Evolutionary conservation across 495 filamentous ascomycete genomes (phyloP).

Genomic region (Daldinia vernicosa): DNA sequence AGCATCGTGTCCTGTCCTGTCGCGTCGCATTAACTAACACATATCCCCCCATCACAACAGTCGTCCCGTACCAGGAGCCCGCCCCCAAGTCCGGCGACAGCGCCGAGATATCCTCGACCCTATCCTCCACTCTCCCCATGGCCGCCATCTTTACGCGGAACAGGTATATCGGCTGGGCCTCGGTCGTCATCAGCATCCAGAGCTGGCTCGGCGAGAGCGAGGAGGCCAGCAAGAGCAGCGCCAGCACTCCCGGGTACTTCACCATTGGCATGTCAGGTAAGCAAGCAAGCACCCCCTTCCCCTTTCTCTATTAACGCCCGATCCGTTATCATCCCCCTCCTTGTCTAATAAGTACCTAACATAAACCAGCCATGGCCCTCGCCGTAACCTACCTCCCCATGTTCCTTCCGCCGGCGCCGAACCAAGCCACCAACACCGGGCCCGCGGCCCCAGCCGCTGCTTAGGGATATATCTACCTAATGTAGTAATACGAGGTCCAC

Average conservation of each 20-base stretch:
- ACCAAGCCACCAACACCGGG: conserved; percentile 48
- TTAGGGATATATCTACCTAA: no score
- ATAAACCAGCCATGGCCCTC: conserved; percentile 77
- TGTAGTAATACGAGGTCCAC: no score
- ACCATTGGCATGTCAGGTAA: conserved; percentile 85
- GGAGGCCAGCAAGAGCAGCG: conserved; percentile 69
- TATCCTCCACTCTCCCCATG: conserved; percentile 90
- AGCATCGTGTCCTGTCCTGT: conserved; percentile 21
- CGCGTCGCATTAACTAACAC: conserved; percentile 31
- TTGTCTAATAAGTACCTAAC: neutral
- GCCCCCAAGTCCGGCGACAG: conserved; percentile 52
- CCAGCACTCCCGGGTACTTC: conserved; percentile 81
- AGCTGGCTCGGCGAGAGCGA: conserved; percentile 86
- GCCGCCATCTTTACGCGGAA: conserved; percentile 93
- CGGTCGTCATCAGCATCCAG: conserved; percentile 85
- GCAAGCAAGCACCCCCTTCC: conserved; percentile 45
- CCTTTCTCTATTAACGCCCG: no score
- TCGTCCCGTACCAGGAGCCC: conserved; percentile 62
- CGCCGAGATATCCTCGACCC: conserved; percentile 67
- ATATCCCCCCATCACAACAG: conserved; percentile 47
- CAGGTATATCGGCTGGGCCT: conserved; percentile 87
- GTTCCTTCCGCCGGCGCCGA: conserved; percentile 72
- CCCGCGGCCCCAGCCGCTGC: conserved; percentile 51
- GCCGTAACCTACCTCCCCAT: conserved; percentile 84
- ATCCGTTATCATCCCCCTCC: neutral